Evolutionary conservation across 2,329 filamentous ascomycete genomes (phyloP).

Genomic region (Leptosphaerulina australis): DNA sequence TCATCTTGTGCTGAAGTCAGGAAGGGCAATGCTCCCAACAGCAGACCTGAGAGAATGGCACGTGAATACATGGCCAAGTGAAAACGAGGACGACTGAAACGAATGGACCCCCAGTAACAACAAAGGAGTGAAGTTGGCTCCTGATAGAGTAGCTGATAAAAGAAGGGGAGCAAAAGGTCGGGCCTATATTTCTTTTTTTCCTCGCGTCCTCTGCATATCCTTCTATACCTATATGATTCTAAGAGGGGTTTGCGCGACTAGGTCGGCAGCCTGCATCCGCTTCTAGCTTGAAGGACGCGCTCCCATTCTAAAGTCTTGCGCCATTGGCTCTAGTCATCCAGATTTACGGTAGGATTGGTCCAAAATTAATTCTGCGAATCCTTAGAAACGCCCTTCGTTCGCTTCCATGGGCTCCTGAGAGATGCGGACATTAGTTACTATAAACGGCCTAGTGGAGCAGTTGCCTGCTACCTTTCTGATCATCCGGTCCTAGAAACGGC

Average conservation of each 20-base stretch:
- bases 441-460: not conserved
- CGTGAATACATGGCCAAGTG: conserved; percentile 5
- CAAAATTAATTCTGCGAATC: not conserved
- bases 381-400: not conserved
- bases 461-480: not conserved
- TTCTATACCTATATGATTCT: not conserved
- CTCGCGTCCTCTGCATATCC: not conserved
- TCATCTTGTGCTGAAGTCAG: conserved; percentile 6
- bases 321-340: not conserved
- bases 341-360: not conserved
- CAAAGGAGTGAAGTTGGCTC: conserved; percentile 1
- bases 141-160: not conserved
- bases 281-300: not conserved
- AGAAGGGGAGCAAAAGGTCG: not conserved
- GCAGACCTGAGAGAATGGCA: conserved; percentile 2
- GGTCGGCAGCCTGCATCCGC: conserved; percentile 1
- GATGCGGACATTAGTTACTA: conserved; percentile 9
- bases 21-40: conserved; percentile 8
- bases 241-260: not conserved
- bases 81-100: not conserved
- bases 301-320: not conserved
- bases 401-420: not conserved
- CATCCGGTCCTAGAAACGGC: not conserved
- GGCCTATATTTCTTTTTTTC: not conserved
- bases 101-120: not conserved